Base-by-base conservation (phyloP, 345 rosid genomes). In the Carallia pectinifolia region DNA sequence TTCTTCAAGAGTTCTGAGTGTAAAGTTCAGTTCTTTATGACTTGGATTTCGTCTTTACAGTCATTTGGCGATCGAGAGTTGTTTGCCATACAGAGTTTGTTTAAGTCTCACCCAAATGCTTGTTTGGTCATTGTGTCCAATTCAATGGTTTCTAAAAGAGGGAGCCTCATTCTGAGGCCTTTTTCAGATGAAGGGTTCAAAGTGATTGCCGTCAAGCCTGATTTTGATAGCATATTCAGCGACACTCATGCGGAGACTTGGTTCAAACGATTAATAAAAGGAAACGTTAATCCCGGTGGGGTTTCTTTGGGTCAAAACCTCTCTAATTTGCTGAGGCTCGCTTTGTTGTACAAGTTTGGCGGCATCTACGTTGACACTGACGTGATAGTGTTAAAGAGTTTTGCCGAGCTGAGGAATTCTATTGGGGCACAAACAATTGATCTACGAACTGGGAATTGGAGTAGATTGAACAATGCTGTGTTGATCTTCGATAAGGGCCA, bases 281-380 rank as follows among this genome's bases (percentile, higher is more conserved):
- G 98, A 3, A 72, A 65, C 18, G 55, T 90, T 44, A 76, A 86
- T 76, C 97, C 93, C 10, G 99, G 99, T 15, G 87, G 76, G 64
- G 86, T 95, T 65, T 79, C 99, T 3, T 66, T 95, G 18, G 99
- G 91, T 55, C 99, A 95, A 80, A 95, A 92, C 68, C 85, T 95
- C 70, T 92, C 99, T 1, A 95, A 92, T 76, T 78, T 95, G 61
- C 81, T 90, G 18, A 77, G 97, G 71, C 87, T 95, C 4, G 86
- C 84, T 66, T 71, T 92, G 83, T 73, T 95, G 53, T 92, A 95
- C 69, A 92, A 87, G 68, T 95, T 66, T 74, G 99, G 97, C 1
- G 99, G 99, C 10, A 71, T 79, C 50, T 91, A 94, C 75, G 8
- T 94, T 12, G 98, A 94, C 76, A 86, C 96, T 6, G 98, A 94